A percentile compares a stretch with the other conserved stretches of the same genome.
Conservation (phyloP, 2,329 filamentous ascomycete genomes). For the Monosporascus sp. region DNA sequence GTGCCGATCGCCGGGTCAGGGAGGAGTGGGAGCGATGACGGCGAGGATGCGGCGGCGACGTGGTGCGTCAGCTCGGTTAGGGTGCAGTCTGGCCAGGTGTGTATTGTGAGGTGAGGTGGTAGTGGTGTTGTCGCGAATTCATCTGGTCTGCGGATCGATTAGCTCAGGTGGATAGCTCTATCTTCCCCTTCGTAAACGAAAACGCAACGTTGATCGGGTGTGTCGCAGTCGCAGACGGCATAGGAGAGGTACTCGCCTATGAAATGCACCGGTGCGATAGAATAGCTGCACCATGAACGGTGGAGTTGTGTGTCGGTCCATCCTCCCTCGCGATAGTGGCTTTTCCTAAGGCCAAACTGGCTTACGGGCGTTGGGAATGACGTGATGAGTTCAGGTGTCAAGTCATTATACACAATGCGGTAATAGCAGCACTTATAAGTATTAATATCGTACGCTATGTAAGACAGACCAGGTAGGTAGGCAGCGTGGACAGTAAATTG, state of each 20-base stretch:
- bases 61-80: slow-evolving; percentile 76
- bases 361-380: neutral
- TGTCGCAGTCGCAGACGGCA: neutral
- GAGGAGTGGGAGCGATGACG: slow-evolving; percentile 52
- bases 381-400: neutral
- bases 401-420: too few species aligned
- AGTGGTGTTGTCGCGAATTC: slow-evolving; percentile 60
- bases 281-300: slow-evolving; percentile 85
- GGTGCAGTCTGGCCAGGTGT: slow-evolving; percentile 81
- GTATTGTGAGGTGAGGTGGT: slow-evolving; percentile 68
- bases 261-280: slow-evolving; percentile 69
- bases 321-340: slow-evolving; percentile 12
- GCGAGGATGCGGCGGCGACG: slow-evolving; percentile 56
- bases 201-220: neutral
- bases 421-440: too few species aligned
- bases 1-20: slow-evolving; percentile 74
- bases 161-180: neutral
- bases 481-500: too few species aligned
- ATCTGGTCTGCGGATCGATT: slow-evolving; percentile 49
- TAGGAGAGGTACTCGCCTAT: slow-evolving; percentile 46
- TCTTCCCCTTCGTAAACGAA: neutral
- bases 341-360: neutral
- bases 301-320: slow-evolving; percentile 65
- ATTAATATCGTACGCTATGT: too few species aligned
- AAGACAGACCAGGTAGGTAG: too few species aligned